Percentiles rank a stretch among this genome's conserved stretches.
These are phyloP conservation scores for Silene coronaria DNA, from an alignment of 179 eudicot species.

Conservation along the genomic window DNA sequence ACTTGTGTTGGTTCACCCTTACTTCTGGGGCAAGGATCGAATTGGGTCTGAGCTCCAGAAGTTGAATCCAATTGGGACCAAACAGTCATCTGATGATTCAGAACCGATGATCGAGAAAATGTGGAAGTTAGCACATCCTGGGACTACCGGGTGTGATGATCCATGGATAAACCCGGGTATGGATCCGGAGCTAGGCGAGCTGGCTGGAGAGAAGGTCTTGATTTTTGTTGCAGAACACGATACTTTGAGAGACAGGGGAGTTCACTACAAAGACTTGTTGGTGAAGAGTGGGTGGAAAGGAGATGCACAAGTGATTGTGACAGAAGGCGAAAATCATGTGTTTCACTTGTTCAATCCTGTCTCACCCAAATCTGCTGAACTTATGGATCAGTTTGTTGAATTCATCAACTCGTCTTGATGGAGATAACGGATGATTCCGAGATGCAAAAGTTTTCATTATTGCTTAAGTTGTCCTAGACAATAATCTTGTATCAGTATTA, in stretches of 20 bases:
- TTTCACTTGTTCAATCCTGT: slow-evolving; percentile 34
- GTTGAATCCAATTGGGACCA: not conserved
- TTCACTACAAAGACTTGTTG: slow-evolving; percentile 22
- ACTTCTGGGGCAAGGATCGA: slow-evolving; percentile 17
- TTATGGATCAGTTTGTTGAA: slow-evolving; percentile 10
- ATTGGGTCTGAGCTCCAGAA: slow-evolving; percentile 25
- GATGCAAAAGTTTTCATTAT: not conserved
- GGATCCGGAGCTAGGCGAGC: slow-evolving; percentile 15
- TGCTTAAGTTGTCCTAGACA: too few relatives aligned
- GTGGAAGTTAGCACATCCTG: slow-evolving; percentile 35
- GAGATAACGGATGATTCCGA: not conserved
- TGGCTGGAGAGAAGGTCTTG: slow-evolving; percentile 29
- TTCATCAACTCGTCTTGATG: not conserved
- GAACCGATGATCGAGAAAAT: slow-evolving; percentile 4
- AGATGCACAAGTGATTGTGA: slow-evolving; percentile 25
- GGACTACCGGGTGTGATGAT: slow-evolving; percentile 22
- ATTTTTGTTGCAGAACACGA: slow-evolving; percentile 34
- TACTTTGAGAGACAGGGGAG: slow-evolving; percentile 33
- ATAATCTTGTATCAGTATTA: too few relatives aligned
- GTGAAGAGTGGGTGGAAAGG: slow-evolving; percentile 23
- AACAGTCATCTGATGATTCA: too few relatives aligned
- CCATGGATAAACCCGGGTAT: slow-evolving; percentile 26
- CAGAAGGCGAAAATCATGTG: slow-evolving; percentile 26
- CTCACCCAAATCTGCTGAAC: slow-evolving; percentile 21
- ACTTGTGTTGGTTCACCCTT: slow-evolving; percentile 25